Conservation (phyloP, 2,329 filamentous ascomycete genomes). For the Didymosphaeria variabile region DNA sequence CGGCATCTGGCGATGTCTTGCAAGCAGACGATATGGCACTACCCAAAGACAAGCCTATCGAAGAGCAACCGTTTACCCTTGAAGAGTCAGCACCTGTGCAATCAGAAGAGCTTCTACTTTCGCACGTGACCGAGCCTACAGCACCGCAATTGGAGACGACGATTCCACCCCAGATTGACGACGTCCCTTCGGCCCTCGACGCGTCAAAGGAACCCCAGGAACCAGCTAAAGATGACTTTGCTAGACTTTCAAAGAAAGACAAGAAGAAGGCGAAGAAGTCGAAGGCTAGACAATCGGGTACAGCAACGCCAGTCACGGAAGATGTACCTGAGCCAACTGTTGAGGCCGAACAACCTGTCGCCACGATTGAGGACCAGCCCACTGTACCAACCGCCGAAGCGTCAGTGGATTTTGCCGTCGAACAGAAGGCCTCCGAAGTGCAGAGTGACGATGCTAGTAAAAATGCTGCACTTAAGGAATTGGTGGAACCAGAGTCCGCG, state of each 20-base stretch:
- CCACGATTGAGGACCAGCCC: neutral
- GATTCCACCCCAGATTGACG: neutral
- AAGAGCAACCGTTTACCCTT: neutral
- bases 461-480: too few species aligned
- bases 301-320: conserved; percentile 26
- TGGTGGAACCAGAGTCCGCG: neutral
- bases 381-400: neutral
- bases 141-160: conserved; percentile 8
- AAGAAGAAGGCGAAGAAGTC: conserved; percentile 44
- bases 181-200: neutral
- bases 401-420: neutral
- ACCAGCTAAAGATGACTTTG: conserved; percentile 11
- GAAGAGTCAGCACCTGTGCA: neutral
- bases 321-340: conserved; percentile 11
- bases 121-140: neutral
- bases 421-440: neutral
- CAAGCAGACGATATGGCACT: neutral
- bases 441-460: neutral
- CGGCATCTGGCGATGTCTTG: neutral
- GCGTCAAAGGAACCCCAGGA: neutral
- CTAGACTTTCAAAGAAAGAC: conserved; percentile 33
- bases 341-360: conserved; percentile 11
- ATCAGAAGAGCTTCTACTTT: neutral
- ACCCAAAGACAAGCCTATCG: neutral
- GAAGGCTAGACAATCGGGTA: conserved; percentile 32